Base-by-base conservation (phyloP, 1,284 basidiomycete genomes). In the Hypsizygus ulmarius region DNA sequence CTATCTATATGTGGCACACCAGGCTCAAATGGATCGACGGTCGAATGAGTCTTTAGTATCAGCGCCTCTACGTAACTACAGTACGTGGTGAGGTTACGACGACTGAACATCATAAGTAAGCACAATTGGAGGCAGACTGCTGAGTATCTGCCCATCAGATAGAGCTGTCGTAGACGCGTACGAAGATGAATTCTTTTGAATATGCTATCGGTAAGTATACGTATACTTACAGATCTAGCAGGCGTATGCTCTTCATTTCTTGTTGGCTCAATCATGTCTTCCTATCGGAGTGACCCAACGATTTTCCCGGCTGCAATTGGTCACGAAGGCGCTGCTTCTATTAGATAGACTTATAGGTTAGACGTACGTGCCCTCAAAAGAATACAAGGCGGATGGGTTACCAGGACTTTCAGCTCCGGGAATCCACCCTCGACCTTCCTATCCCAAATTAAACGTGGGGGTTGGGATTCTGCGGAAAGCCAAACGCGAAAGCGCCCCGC, bases 261-360 rank as follows among this genome's bases (percentile, higher is more conserved):
- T 41, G 29, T 8, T n/a, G 30, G 10, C n/a, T 33, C 12, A 14
- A 25, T 56, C 39, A 52, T 18, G 32, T 14, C 34, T 64, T 66
- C 51, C 60, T 71, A 65, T 94, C 92, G 16, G 90, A 93, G 66
- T 96, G 93, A 0, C 93, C 93, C 1, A 96, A 70, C 11, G 80
- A 81, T 60, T 82, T 80, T 30, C 78, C 82, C 21, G 93, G 93
- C 58, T 91, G 83, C 29, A 96, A 69, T 25, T 77, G 64, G 65
- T 96, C 90, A 36, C 93, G 78, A 50, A 96, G 81, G 39, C 87
- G 77, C 66, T 95, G 93, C 70, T 96, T 96, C 86, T 95, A 59
- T 43, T 32, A 34, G 21, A 27, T 21, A 30, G 46, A 21, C 33
- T 35, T 40, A 51, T 46, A 28, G 48, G 25, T 29, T 29, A 6